Conservation (phyloP, 257 asterid species). For the Nicotiana attenuata region DNA sequence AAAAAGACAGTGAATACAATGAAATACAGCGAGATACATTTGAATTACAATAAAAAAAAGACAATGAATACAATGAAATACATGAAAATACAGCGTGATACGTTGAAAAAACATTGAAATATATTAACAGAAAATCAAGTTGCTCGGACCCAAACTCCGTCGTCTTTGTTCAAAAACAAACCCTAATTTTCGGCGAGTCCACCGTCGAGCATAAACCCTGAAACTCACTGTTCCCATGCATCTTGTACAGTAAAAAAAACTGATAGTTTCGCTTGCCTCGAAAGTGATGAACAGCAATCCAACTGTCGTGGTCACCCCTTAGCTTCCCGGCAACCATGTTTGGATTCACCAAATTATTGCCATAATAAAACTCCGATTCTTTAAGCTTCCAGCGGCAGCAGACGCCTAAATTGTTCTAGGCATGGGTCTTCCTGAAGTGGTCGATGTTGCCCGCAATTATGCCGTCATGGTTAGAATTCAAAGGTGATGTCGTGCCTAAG, state of each 20-base stretch:
- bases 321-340: not conserved
- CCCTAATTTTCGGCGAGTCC: too few species aligned
- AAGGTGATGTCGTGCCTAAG: not conserved
- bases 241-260: not conserved
- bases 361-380: not conserved
- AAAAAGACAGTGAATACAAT: too few species aligned
- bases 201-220: too few species aligned
- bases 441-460: conserved; percentile 72
- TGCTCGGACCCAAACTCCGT: too few species aligned
- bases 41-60: too few species aligned
- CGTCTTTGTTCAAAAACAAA: too few species aligned
- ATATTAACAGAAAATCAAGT: too few species aligned
- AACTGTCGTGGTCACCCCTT: not conserved
- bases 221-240: too few species aligned
- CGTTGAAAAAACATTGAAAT: too few species aligned
- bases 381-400: not conserved
- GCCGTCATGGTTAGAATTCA: conserved; percentile 93
- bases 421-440: conserved; percentile 79
- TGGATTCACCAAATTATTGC: not conserved
- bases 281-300: not conserved
- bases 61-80: too few species aligned
- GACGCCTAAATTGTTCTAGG: not conserved
- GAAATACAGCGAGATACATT: too few species aligned
- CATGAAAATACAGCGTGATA: too few species aligned
- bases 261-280: not conserved